phyloP scores from a whole-genome alignment of 2,329 filamentous ascomycete genomes.

The Diaporthe sp. region DNA sequence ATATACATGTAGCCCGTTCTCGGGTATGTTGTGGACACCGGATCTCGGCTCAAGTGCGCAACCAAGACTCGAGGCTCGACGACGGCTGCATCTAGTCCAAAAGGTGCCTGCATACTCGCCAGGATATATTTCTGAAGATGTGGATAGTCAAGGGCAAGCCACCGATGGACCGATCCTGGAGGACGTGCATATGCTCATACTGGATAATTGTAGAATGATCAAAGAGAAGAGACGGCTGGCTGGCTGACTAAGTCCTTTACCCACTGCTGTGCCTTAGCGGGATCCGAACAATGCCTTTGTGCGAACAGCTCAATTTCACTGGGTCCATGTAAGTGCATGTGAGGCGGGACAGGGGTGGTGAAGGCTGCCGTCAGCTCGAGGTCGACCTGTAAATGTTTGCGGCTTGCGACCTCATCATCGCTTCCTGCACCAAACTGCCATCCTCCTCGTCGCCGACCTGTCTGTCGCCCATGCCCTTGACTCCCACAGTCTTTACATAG shows the following conservation, averaged over 20 bases:
- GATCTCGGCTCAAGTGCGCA: neutral
- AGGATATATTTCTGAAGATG: neutral
- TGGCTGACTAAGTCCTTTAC: slow-evolving; percentile 7
- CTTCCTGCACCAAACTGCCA: too few relatives aligned
- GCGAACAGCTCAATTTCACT: slow-evolving; percentile 26
- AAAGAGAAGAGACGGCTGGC: neutral
- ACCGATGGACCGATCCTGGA: neutral
- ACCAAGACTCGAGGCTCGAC: neutral
- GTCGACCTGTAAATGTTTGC: slow-evolving; percentile 32
- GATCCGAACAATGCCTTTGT: slow-evolving; percentile 8
- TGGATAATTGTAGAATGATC: neutral
- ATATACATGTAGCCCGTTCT: too few relatives aligned
- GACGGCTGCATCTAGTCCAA: neutral
- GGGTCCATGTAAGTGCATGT: slow-evolving; percentile 22
- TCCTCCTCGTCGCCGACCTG: neutral
- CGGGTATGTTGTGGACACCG: too few relatives aligned
- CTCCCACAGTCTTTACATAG: neutral
- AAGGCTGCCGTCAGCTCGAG: slow-evolving; percentile 10
- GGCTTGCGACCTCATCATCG: slow-evolving; percentile 20
- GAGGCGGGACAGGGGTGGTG: slow-evolving; percentile 3
- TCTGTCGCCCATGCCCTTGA: neutral
- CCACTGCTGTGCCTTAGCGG: neutral
- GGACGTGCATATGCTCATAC: neutral
- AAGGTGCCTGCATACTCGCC: too few relatives aligned
- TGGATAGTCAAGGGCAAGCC: neutral